A percentile compares a stretch with the other conserved stretches of the same genome.
Evolutionary conservation across 164 flowering plant genomes (phyloP).

Genomic region (Pachysandra terminalis): DNA sequence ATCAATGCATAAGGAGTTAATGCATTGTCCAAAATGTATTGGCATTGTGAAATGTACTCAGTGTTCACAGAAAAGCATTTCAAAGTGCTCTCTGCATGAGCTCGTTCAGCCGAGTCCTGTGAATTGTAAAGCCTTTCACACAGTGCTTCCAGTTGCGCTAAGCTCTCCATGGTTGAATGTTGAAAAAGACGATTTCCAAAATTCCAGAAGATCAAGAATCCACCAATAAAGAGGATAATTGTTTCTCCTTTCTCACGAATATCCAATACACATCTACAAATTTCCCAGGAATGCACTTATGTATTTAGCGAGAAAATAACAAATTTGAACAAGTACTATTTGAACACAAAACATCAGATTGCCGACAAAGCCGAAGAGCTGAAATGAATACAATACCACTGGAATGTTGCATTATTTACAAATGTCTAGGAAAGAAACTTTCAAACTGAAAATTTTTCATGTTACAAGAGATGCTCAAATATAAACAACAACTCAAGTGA

Average conservation of each 20-base stretch:
- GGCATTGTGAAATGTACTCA: slow-evolving; percentile 96
- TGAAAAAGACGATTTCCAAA: slow-evolving; percentile 22
- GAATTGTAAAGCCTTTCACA: slow-evolving; percentile 98
- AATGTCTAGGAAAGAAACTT: slow-evolving; percentile 27
- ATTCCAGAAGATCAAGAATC: slow-evolving; percentile 29
- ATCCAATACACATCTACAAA: slow-evolving; percentile 35
- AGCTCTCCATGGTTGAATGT: slow-evolving; percentile 61
- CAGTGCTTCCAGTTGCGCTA: slow-evolving; percentile 89
- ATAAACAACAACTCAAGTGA: slow-evolving; percentile 25
- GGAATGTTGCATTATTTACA: slow-evolving; percentile 30
- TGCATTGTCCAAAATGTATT: slow-evolving; percentile 91
- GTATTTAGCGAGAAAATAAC: slow-evolving; percentile 16
- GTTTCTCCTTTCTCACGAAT: slow-evolving; percentile 31
- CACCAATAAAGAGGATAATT: slow-evolving; percentile 25
- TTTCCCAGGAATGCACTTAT: slow-evolving; percentile 29
- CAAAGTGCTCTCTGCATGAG: slow-evolving; percentile 90
- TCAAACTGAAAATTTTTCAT: slow-evolving; percentile 31
- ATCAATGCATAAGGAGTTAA: slow-evolving; percentile 90
- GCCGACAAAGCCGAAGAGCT: slow-evolving; percentile 18
- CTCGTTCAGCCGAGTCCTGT: slow-evolving; percentile 87
- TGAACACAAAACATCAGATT: slow-evolving; percentile 20
- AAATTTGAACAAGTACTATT: slow-evolving; percentile 9
- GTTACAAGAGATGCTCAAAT: slow-evolving; percentile 36
- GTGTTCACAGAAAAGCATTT: slow-evolving; percentile 83
- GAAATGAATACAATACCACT: slow-evolving; percentile 21